Conservation (phyloP, 2,329 filamentous ascomycete species). For the Neopestalotiopsis sp. region DNA sequence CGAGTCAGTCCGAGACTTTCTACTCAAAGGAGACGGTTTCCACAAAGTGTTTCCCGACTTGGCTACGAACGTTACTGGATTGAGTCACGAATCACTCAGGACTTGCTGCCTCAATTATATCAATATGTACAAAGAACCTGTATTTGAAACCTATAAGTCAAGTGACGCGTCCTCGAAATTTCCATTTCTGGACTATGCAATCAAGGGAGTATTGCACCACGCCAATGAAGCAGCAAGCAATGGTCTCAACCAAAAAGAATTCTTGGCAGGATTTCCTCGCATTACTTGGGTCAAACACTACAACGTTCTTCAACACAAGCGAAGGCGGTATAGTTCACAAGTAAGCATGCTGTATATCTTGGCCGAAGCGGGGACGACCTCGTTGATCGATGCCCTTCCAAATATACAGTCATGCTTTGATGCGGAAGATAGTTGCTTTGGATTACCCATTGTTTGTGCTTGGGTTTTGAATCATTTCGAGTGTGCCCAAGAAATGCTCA, state of each 20-base stretch:
- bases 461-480: background rate
- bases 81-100: slow-evolving; percentile 49
- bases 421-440: background rate
- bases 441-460: background rate
- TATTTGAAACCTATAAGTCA: background rate
- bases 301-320: slow-evolving; percentile 15
- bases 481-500: background rate
- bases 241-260: slow-evolving; percentile 13
- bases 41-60: slow-evolving; percentile 37
- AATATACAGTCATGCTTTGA: background rate
- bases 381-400: background rate
- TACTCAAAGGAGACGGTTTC: slow-evolving; percentile 42
- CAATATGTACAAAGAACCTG: slow-evolving; percentile 2
- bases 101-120: slow-evolving; percentile 30
- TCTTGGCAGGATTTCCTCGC: slow-evolving; percentile 14
- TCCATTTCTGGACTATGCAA: slow-evolving; percentile 23
- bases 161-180: background rate
- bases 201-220: slow-evolving; percentile 16
- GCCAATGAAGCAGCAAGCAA: slow-evolving; percentile 18
- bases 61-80: slow-evolving; percentile 33
- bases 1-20: slow-evolving; percentile 54
- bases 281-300: slow-evolving; percentile 18
- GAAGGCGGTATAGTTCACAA: slow-evolving; percentile 4
- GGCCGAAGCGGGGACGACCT: slow-evolving; percentile 13
- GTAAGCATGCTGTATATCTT: slow-evolving; percentile 22